Evolutionary conservation across 768 basidiomycete species (phyloP), one percentile per base, ranked within the genome.

Genomic region (Dioszegia crocea): DNA sequence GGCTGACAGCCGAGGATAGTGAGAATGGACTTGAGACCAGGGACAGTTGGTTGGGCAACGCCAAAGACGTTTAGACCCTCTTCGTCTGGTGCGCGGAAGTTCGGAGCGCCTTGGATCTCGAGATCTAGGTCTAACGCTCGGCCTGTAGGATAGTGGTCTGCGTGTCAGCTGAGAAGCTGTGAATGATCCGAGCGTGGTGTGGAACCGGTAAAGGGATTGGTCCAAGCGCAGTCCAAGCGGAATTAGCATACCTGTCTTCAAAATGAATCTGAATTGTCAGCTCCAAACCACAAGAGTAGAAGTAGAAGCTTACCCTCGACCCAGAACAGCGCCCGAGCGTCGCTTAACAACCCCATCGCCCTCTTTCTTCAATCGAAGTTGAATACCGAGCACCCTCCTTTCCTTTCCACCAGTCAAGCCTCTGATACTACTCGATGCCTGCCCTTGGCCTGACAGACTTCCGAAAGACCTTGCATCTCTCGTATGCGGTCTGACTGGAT

Each of bases 51-150:
- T 73, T 98, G 96, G 1, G 96, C 94, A 4, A 87, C 90, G 14
- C 94, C 96, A 71, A 88, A 98, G 1, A 99, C 91, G 65, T 93
- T 94, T 31, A 97, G 81, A 57, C 84, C 83, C 26, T 85, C 86
- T 47, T 85, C 82, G 50, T 85, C 82, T 9, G 91, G 88, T 12
- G 88, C 85, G 64, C 96, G 82, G 73, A 98, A 97, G 78, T 98
- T 97, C 3, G 94, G 92, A 17, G 94, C 94, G 31, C 96, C 94
- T 71, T 91, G 87, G 9, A 99, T 82, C 58, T 88, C 90, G 26
- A 97, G 81, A 68, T 94, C 91, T 1, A 98, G 83, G 73, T 94
- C 89, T 41, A 92, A 80, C 3, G 91, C 91, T 63, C 92, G 84
- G 45, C 71, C 63, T 10, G 75, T 73, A 1, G 75, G 68, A 41